Evolutionary conservation across 2,329 filamentous ascomycete genomes (phyloP), one percentile per base, ranked within the genome.

Genomic region (Calonectria crousiana): DNA sequence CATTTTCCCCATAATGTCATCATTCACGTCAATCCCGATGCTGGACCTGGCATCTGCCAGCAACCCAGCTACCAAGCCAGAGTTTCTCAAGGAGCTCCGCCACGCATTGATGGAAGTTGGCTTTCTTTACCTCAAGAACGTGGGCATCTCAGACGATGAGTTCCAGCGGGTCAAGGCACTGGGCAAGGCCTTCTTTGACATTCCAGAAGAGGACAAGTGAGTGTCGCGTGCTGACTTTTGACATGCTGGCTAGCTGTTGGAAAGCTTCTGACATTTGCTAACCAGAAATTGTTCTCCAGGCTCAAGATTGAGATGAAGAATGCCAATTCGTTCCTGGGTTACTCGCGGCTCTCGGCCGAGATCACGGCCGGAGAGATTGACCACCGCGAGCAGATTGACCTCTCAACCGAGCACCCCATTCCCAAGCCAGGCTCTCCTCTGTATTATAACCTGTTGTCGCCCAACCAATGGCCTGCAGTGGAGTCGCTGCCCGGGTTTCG

Each of bases 301-400:
- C 87, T 92, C 56, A 90, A 90, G 77, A 91, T 94, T 78, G 92
- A 94, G 82, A 94, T 94, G 93, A 93, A 93, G 81, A 94, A 94
- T 78, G 92, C 92, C 3, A 89, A 91, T 5, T 94, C 92, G 11
- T 95, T 95, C 84, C 87, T 95, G 23, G 93, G 93, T 72, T 94
- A 94, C 84, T 93, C 92, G 36, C 89, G 88, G 30, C 89, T 94
- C 69, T 90, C 90, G 4, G 91, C 92, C 76, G 92, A 93, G 82
- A 89, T 93, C 80, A 98, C 95, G 6, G 94, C 94, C 26, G 92
- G 93, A 77, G 90, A 90, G 65, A 89, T 91, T 79, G 95, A 98
- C 85, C 94, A 95, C 87, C 90, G 95, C 67, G 95, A 98, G 83
- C 95, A 98, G 83, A 93, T 97, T 75, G 95, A 98, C 84, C 90